Evolutionary conservation across 345 rosid genomes (phyloP).

Genomic region (rapeseed (Brassica napus)): DNA sequence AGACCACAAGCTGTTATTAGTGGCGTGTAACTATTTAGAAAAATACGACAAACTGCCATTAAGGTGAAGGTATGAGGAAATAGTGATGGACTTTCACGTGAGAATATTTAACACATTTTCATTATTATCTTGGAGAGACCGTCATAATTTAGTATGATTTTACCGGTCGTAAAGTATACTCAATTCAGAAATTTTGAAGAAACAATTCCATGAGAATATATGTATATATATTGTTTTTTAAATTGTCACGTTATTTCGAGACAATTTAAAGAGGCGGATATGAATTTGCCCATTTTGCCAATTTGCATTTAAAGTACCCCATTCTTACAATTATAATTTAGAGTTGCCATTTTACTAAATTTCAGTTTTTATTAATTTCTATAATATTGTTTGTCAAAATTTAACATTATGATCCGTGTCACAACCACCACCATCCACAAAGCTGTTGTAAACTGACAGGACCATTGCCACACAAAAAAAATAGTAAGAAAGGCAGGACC

Average conservation of each 20-base stretch:
- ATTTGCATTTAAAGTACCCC: no score
- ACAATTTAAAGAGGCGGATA: background rate
- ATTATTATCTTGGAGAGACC: constrained; percentile 6
- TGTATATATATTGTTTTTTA: background rate
- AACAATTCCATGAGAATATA: background rate
- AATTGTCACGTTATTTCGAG: constrained; percentile 5
- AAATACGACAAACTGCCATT: background rate
- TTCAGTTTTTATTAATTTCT: background rate
- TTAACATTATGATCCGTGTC: background rate
- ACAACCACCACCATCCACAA: background rate
- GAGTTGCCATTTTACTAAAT: background rate
- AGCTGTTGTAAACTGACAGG: background rate
- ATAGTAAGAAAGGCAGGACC: background rate
- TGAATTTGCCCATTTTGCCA: no score
- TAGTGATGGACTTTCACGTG: constrained; percentile 10
- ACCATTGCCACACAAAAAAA: background rate
- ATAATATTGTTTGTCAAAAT: background rate
- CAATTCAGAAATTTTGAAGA: constrained; percentile 18
- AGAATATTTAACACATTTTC: background rate
- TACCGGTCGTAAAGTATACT: background rate
- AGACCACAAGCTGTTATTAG: constrained; percentile 1
- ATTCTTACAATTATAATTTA: no score
- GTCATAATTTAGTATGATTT: background rate
- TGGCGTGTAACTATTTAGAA: background rate
- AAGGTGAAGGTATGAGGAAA: constrained; percentile 14